Evolutionary conservation across 306 rosid genomes (phyloP).

Genomic region (Benincasa hispida): DNA sequence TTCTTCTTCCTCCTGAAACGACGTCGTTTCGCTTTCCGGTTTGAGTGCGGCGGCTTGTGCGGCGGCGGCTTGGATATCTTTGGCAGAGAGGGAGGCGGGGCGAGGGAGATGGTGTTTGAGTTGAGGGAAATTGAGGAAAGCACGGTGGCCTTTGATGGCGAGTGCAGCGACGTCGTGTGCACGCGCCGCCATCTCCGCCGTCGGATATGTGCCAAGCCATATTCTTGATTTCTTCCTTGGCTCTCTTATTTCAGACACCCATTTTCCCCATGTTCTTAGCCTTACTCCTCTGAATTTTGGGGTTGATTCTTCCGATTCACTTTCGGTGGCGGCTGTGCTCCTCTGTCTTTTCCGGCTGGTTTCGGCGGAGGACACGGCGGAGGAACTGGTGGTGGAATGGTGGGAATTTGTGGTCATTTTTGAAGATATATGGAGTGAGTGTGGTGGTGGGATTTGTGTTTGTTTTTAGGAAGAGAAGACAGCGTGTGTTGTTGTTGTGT

Average conservation of each 20-base stretch:
- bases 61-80: conserved; percentile 4
- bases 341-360: background rate
- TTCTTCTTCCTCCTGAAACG: background rate
- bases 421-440: too few species aligned
- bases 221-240: conserved; percentile 16
- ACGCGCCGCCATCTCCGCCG: conserved; percentile 11
- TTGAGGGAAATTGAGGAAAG: conserved; percentile 9
- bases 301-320: background rate
- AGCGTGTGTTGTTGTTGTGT: background rate
- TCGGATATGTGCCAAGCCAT: conserved; percentile 9
- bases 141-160: conserved; percentile 6
- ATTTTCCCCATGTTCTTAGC: conserved; percentile 6
- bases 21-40: background rate
- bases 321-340: background rate
- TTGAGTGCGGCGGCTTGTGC: background rate
- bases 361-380: conserved; percentile 2
- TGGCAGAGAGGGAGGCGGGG: background rate
- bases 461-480: background rate
- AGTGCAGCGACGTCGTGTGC: conserved; percentile 9
- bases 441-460: background rate
- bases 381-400: conserved; percentile 1
- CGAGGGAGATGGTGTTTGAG: conserved; percentile 3
- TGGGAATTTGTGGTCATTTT: background rate
- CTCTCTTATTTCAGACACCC: conserved; percentile 14
- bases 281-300: conserved; percentile 7